phyloP scores from a whole-genome alignment of 495 filamentous ascomycete genomes.

The Lineolata rhizophorae region DNA sequence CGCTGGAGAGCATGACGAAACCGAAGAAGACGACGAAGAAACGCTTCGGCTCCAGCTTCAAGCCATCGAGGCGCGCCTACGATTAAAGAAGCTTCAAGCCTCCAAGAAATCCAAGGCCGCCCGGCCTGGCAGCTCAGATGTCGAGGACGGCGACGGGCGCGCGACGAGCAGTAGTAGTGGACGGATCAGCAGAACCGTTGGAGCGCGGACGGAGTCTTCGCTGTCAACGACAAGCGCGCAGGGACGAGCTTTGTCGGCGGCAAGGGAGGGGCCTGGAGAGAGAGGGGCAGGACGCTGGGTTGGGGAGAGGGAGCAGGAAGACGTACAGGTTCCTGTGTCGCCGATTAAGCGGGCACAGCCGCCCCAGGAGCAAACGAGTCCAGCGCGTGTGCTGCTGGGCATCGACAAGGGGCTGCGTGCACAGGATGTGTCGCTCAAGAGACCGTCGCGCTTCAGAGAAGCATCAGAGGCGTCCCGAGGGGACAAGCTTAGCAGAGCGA shows the following conservation, averaged over 20 bases:
- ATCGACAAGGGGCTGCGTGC: slow-evolving; percentile 77
- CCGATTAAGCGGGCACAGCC: slow-evolving; percentile 35
- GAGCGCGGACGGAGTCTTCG: too few relatives aligned
- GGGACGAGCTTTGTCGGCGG: too few relatives aligned
- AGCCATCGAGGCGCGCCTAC: slow-evolving; percentile 69
- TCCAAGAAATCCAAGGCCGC: slow-evolving; percentile 16
- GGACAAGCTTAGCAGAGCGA: too few relatives aligned
- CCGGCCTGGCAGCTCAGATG: too few relatives aligned
- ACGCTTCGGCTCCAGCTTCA: slow-evolving; percentile 61
- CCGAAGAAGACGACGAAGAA: slow-evolving; percentile 78
- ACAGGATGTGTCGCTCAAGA: slow-evolving; percentile 63
- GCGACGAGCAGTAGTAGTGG: slow-evolving; percentile 1
- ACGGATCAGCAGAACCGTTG: too few relatives aligned
- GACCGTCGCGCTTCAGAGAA: too few relatives aligned
- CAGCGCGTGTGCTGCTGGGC: slow-evolving; percentile 57
- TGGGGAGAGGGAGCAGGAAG: too few relatives aligned
- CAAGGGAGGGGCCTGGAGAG: too few relatives aligned
- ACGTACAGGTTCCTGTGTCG: slow-evolving; percentile 61
- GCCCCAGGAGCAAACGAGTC: slow-evolving; percentile 39
- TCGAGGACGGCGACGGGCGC: slow-evolving; percentile 4
- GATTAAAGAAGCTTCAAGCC: slow-evolving; percentile 56
- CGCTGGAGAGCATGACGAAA: slow-evolving; percentile 18
- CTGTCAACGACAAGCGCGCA: too few relatives aligned
- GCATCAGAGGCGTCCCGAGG: too few relatives aligned
- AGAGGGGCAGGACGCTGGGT: too few relatives aligned